These are phyloP conservation scores for Nannochloris sp. DNA, from an alignment of 139 green algal species.

Conservation along the genomic window DNA sequence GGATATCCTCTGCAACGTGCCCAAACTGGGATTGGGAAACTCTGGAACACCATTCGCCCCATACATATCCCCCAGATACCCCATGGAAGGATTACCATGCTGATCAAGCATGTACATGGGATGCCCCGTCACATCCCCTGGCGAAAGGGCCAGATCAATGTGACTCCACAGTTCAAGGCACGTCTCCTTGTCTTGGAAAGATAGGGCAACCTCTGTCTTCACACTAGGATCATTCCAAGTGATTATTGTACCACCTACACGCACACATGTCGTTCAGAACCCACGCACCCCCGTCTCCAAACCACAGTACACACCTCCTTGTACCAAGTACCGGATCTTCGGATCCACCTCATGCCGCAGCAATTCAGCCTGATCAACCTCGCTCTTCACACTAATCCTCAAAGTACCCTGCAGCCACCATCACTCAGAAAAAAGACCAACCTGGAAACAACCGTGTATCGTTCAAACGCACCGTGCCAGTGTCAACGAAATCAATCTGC, in stretches of 20 bases:
- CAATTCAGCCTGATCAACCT: slow-evolving; percentile 47
- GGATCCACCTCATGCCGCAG: slow-evolving; percentile 78
- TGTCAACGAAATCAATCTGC: slow-evolving; percentile 67
- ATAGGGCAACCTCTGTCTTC: slow-evolving; percentile 88
- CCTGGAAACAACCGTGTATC: slow-evolving; percentile 4
- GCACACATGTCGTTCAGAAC: background rate
- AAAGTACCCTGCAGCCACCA: background rate
- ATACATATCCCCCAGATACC: background rate
- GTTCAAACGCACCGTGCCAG: slow-evolving; percentile 61
- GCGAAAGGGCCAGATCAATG: slow-evolving; percentile 51
- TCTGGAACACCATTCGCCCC: slow-evolving; percentile 27
- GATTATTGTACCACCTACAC: slow-evolving; percentile 93
- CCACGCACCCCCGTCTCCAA: background rate
- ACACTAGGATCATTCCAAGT: slow-evolving; percentile 85
- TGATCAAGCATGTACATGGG: slow-evolving; percentile 8
- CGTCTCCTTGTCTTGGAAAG: slow-evolving; percentile 81
- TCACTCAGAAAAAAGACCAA: background rate
- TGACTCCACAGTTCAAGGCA: slow-evolving; percentile 85
- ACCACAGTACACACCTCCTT: slow-evolving; percentile 41
- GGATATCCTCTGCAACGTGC: slow-evolving; percentile 67
- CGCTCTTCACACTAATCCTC: slow-evolving; percentile 79
- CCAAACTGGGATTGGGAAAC: slow-evolving; percentile 67
- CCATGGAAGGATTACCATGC: slow-evolving; percentile 47
- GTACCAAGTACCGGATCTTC: slow-evolving; percentile 77
- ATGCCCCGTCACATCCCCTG: background rate